Conservation (phyloP, 2,329 filamentous ascomycete genomes). For the Leptographium galeiforme region DNA sequence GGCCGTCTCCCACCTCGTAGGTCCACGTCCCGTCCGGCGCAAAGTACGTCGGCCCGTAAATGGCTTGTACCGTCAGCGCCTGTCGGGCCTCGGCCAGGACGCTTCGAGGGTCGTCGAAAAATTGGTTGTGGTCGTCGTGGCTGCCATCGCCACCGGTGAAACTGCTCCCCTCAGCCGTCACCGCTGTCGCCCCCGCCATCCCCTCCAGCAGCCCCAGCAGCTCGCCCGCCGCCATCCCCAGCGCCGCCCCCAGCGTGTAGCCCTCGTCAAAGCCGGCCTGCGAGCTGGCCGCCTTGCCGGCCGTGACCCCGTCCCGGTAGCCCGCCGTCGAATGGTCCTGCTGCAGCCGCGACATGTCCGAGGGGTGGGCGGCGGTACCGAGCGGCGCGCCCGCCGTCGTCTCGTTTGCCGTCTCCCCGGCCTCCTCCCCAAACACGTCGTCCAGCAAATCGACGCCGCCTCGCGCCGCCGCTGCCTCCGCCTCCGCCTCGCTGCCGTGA, state of each 20-base stretch:
- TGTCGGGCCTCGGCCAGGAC: conserved; percentile 36
- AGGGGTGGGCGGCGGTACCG: conserved; percentile 23
- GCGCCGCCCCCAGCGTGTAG: conserved; percentile 66
- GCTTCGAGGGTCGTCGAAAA: not conserved
- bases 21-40: conserved; percentile 58
- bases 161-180: not conserved
- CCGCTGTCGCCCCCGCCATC: conserved; percentile 22
- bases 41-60: conserved; percentile 58
- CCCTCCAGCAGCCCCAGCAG: conserved; percentile 69
- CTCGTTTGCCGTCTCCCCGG: not conserved
- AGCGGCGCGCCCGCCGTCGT: no score
- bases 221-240: conserved; percentile 63
- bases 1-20: conserved; percentile 29
- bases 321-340: conserved; percentile 70
- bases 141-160: not conserved
- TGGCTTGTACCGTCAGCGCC: conserved; percentile 45
- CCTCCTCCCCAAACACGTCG: conserved; percentile 11
- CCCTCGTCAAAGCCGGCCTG: conserved; percentile 89
- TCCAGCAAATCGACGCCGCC: conserved; percentile 7
- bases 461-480: not conserved
- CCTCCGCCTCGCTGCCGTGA: not conserved
- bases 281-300: conserved; percentile 61
- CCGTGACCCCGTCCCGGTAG: conserved; percentile 76
- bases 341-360: conserved; percentile 61
- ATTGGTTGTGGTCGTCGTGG: not conserved